phyloP scores from a whole-genome alignment of 805 yeast species.

The Candida stauntonica region DNA sequence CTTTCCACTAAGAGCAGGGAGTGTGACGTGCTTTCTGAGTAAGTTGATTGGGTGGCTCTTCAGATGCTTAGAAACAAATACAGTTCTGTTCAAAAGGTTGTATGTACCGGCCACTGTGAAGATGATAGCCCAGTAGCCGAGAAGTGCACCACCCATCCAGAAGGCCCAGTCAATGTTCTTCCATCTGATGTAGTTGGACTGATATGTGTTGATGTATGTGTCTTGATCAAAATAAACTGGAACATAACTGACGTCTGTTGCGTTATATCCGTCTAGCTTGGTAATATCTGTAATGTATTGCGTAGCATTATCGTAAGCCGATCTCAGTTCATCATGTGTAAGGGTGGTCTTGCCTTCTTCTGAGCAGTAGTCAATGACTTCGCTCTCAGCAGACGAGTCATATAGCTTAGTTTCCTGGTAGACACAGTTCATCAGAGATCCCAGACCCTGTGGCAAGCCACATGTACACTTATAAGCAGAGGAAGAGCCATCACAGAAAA shows the following conservation, averaged over 20 bases:
- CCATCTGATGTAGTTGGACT: conserved; percentile 28
- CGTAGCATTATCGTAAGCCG: conserved; percentile 43
- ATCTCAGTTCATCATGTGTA: conserved; percentile 32
- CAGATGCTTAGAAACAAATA: conserved; percentile 17
- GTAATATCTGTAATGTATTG: conserved; percentile 34
- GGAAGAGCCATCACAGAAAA: conserved; percentile 24
- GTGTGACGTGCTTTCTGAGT: conserved; percentile 16
- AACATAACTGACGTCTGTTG: conserved; percentile 28
- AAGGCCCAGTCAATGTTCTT: conserved; percentile 38
- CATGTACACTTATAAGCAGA: conserved; percentile 26
- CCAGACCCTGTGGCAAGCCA: conserved; percentile 27
- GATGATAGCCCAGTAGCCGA: conserved; percentile 47
- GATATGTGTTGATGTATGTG: conserved; percentile 24
- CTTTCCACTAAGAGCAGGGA: conserved; percentile 16
- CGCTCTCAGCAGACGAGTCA: conserved; percentile 16
- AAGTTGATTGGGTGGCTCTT: conserved; percentile 13
- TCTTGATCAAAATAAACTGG: conserved; percentile 34
- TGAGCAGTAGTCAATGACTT: conserved; percentile 28
- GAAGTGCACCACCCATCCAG: conserved; percentile 40
- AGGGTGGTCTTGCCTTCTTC: conserved; percentile 18
- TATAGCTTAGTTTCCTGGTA: conserved; percentile 15
- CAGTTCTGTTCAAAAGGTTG: conserved; percentile 17
- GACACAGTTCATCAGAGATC: conserved; percentile 29
- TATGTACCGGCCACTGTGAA: conserved; percentile 37
- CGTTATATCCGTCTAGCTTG: conserved; percentile 31